Base-by-base conservation (phyloP, 768 basidiomycete species). In the Crassisporium funariophilum region DNA sequence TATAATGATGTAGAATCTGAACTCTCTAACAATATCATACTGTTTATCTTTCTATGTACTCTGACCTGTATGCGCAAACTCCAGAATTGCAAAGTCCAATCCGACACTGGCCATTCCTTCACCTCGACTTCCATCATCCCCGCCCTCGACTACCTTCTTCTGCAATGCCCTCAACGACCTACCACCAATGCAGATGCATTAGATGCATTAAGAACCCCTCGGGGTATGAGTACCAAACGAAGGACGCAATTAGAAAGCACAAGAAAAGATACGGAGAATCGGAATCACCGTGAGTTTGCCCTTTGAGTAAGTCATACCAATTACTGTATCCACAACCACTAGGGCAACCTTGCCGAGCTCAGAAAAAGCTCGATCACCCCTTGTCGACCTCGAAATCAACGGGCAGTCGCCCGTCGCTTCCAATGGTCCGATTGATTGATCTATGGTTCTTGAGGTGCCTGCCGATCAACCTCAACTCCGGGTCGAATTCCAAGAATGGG, bases 141-240 rank as follows among this genome's bases (percentile, higher is more conserved):
- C 13, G 27, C 27, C 13, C 27, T 7, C 27, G 8, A 29, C 7
- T 13, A 29, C 27, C 27, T 29, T 29, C 27, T 13, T 7, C 5
- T 29, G 13, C 13, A 13, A 29, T 29, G 7, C 7, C 27, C 27
- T 29, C 27, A 29, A 29, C 13, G 27, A 7, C 27, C 27, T 29
- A 29, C 27, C 27, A 29, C 27, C 27, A 29, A 29, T 29, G 27
- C 27, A 29, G 27, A 29, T 35, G 19, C 21, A 3, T 29, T 3
- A 27, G 19, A 5, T 46, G 44, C 35, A 3, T 27, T 13, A 13
- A 46, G 36, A 2, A 36, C 35, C 35, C 44, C 4, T 5, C 22
- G 10, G 35, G 44, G 11, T 46, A 16, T 16, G 11, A 44, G 19
- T 44, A 35, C 12, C 43, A 44, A 21, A 44, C 43, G 7, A 34